phyloP scores from a whole-genome alignment of 2,329 filamentous ascomycete genomes.

The Dactylellina drechsleri region DNA sequence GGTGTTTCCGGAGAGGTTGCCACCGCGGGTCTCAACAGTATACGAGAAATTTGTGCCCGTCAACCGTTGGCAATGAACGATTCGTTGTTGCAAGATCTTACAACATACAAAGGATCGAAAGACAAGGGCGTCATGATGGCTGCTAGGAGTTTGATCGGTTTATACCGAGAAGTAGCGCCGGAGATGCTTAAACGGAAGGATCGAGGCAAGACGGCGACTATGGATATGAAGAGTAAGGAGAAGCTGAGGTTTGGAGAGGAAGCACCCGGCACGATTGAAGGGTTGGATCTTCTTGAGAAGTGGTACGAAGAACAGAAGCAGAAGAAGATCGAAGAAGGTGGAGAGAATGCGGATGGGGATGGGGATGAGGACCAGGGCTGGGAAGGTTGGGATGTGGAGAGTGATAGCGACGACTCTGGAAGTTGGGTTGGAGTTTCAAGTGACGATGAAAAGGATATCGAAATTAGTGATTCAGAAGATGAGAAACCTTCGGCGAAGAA shows the following conservation, averaged over 20 bases:
- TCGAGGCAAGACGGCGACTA: constrained; percentile 87
- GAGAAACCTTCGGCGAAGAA: constrained; percentile 70
- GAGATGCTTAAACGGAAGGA: constrained; percentile 90
- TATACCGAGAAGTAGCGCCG: constrained; percentile 91
- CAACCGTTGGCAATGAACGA: constrained; percentile 97
- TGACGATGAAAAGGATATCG: constrained; percentile 66
- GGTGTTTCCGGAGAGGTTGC: constrained; percentile 90
- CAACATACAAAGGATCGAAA: constrained; percentile 95
- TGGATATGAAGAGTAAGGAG: constrained; percentile 80
- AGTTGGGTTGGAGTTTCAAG: constrained; percentile 42
- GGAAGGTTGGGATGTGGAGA: constrained; percentile 77
- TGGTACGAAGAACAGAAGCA: constrained; percentile 89
- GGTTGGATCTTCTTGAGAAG: constrained; percentile 86
- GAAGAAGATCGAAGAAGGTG: constrained; percentile 71
- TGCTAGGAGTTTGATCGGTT: constrained; percentile 85
- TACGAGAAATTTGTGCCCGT: constrained; percentile 89
- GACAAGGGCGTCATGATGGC: constrained; percentile 99
- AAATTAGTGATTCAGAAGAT: constrained; percentile 78
- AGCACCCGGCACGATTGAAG: constrained; percentile 82
- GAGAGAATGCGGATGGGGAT: constrained; percentile 72
- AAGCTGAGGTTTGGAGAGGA: constrained; percentile 84
- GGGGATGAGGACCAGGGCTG: constrained; percentile 68
- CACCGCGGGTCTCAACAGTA: constrained; percentile 90
- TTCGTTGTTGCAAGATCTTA: constrained; percentile 91
- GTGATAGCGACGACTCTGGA: constrained; percentile 72